Base-by-base conservation (phyloP, 2,329 filamentous ascomycete species). In the Huntiella abstrusa region DNA sequence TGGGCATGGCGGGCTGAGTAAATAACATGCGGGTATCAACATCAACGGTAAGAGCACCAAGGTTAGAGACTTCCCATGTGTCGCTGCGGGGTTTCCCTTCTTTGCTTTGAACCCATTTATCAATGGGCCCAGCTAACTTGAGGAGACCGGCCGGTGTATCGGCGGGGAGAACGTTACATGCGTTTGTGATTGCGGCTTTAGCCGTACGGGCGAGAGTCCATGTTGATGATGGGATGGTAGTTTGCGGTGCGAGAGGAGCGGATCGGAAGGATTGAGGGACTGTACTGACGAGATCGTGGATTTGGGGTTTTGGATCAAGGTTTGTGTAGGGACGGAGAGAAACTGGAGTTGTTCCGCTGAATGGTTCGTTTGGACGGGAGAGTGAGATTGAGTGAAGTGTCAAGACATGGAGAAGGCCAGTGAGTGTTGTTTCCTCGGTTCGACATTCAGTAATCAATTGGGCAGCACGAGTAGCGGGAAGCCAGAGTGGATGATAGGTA, bases 11-110 rank as follows among this genome's bases (percentile, higher is more conserved):
- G 0, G 67, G 63, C 49, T 73, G 71, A 0, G 66, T 63, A 53
- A 75, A 73, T 11, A 72, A 52, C 13, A 62, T 55, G n/a, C 60
- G 59, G 17, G 72, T 33, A 11, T 38, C 33, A 4, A 3, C 16
- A 16, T 32, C 7, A n/a, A 15, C 35, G 4, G 13, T 53, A n/a
- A 68, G 53, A 11, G 59, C 58, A 1, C 72, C 71, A 4, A 73
- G 49, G 53, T 75, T 76, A 50, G 67, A 73, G 4, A 75, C 53
- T 50, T 68, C 66, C 64, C 69, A 75, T 1, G 67, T 65, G 3
- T 53, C 53, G 2, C 59, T 55, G 7, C 69, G 62, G 10, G 57
- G 53, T 45, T 59, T 55, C 1, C 69, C 69, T 12, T 71, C 54
- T 52, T 64, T 65, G 1, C 55, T 53, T 3, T 53, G 50, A 52